Percentiles rank a stretch among this genome's conserved stretches.
These are phyloP conservation scores for Paramecium caudatum DNA, from an alignment of 73 alveolate genomes.

Conservation along the genomic window DNA sequence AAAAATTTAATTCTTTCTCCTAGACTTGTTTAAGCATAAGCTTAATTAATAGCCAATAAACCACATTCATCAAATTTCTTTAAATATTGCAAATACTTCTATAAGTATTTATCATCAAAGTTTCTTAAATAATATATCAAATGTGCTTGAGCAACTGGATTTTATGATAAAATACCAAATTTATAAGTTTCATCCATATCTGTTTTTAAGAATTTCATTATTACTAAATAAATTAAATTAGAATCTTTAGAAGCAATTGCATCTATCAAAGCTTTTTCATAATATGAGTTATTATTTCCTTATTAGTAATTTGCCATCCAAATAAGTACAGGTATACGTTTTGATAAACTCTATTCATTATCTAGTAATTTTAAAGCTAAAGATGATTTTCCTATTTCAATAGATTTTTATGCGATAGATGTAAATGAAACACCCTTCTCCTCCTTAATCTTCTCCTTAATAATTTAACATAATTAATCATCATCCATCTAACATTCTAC, in stretches of 20 bases:
- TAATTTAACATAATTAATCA: slow-evolving; percentile 69
- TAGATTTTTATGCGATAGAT: slow-evolving; percentile 77
- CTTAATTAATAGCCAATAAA: slow-evolving; percentile 48
- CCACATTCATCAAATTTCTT: slow-evolving; percentile 70
- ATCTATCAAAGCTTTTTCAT: slow-evolving; percentile 76
- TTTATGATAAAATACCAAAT: slow-evolving; percentile 59
- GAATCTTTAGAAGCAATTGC: slow-evolving; percentile 78
- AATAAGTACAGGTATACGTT: slow-evolving; percentile 78
- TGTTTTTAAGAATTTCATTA: slow-evolving; percentile 69
- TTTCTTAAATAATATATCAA: slow-evolving; percentile 29
- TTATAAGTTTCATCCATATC: slow-evolving; percentile 61
- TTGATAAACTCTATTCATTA: slow-evolving; percentile 74
- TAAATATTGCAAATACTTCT: slow-evolving; percentile 48
- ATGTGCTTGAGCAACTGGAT: slow-evolving; percentile 2
- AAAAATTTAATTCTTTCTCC: neutral
- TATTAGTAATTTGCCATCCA: slow-evolving; percentile 78
- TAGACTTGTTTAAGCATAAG: slow-evolving; percentile 6
- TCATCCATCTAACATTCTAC: slow-evolving; percentile 64
- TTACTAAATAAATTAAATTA: slow-evolving; percentile 73
- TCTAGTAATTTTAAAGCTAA: slow-evolving; percentile 76
- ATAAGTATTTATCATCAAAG: slow-evolving; percentile 46
- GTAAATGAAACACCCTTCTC: slow-evolving; percentile 76
- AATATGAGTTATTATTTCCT: slow-evolving; percentile 54
- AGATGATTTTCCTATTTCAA: slow-evolving; percentile 76
- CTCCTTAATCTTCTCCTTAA: slow-evolving; percentile 68